These are phyloP conservation scores for Tritrichomonas foetus DNA, from an alignment of 208 protist genomes.

Conservation along the genomic window DNA sequence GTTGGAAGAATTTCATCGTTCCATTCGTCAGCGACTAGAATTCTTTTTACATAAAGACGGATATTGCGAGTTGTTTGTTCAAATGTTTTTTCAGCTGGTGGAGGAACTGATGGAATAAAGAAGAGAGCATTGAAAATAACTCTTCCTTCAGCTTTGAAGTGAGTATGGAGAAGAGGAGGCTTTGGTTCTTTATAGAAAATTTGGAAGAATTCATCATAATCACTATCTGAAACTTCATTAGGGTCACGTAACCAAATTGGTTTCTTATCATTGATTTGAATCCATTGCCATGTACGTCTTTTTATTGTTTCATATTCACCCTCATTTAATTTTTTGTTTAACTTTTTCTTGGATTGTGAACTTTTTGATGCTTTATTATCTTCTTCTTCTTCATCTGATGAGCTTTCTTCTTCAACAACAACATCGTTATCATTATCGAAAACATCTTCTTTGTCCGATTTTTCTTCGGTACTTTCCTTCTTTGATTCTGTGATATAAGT, in stretches of 20 bases:
- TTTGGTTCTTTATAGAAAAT: constrained; percentile 77
- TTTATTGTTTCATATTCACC: constrained; percentile 74
- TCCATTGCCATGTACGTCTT: constrained; percentile 69
- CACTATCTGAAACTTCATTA: constrained; percentile 85
- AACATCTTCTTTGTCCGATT: constrained; percentile 48
- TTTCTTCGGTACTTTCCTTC: constrained; percentile 52
- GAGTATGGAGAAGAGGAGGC: constrained; percentile 81
- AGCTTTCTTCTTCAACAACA: neutral
- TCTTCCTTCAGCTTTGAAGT: constrained; percentile 92
- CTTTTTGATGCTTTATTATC: no score
- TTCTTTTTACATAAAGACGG: constrained; percentile 86
- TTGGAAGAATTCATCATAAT: constrained; percentile 99
- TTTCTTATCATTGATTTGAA: constrained; percentile 87
- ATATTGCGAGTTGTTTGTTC: constrained; percentile 57
- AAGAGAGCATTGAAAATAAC: constrained; percentile 92
- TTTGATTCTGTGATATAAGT: neutral
- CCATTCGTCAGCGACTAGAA: constrained; percentile 90
- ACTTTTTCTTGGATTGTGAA: no score
- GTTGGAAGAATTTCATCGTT: constrained; percentile 78
- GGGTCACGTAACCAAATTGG: constrained; percentile 93
- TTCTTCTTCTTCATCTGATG: constrained; percentile 43
- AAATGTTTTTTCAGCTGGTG: constrained; percentile 76
- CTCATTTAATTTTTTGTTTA: no score
- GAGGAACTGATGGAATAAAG: constrained; percentile 83
- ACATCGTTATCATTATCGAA: constrained; percentile 41